Evolutionary conservation across 1,284 basidiomycete genomes (phyloP).

Genomic region (Trichosporon faecale): DNA sequence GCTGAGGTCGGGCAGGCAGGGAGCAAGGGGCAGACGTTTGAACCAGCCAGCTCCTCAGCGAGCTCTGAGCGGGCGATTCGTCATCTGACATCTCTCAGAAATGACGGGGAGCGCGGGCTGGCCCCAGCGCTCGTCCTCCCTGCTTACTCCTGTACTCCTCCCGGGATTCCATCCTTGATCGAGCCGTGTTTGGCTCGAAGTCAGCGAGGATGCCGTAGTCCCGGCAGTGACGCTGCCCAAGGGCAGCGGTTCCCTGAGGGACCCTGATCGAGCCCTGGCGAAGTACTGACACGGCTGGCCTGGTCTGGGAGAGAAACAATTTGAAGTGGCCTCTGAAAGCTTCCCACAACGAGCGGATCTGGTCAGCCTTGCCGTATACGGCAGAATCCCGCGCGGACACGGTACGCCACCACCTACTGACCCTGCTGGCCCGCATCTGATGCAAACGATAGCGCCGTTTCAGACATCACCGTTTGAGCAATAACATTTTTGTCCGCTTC

Average conservation of each 20-base stretch:
- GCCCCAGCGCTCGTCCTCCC: too few relatives aligned
- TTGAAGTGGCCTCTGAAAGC: neutral
- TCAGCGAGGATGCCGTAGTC: neutral
- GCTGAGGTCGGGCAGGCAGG: neutral
- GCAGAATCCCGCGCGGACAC: neutral
- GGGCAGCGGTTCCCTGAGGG: too few relatives aligned
- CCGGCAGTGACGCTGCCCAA: neutral
- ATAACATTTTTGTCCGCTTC: too few relatives aligned
- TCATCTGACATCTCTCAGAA: neutral
- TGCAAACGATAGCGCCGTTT: constrained; percentile 1
- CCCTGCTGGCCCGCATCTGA: neutral
- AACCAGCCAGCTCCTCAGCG: neutral
- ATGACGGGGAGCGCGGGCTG: too few relatives aligned
- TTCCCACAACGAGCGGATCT: neutral
- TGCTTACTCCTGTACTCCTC: neutral
- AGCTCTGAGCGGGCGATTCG: neutral
- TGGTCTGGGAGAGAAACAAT: neutral
- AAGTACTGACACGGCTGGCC: neutral
- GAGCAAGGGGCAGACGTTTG: neutral
- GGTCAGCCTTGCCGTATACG: neutral
- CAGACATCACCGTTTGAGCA: neutral
- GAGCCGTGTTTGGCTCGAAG: neutral
- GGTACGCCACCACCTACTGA: neutral
- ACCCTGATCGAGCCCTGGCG: neutral
- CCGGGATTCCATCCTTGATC: neutral